Conservation (phyloP, 2,329 filamentous ascomycete genomes). For the Amylocarpus encephaloides region DNA sequence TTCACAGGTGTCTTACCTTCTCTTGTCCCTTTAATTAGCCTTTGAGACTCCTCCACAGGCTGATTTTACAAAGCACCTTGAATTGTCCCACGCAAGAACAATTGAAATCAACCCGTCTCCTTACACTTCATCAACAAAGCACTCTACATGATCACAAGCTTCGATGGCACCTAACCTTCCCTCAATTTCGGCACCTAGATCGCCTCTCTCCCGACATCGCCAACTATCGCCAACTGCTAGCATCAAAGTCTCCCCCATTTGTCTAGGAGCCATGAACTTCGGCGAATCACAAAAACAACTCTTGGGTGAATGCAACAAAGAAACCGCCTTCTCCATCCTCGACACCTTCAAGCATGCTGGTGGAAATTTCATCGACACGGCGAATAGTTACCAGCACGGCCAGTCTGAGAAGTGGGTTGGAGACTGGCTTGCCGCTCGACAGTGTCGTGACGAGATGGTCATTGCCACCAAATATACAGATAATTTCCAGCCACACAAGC, state of each 20-base stretch:
- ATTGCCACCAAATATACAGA: conserved; percentile 46
- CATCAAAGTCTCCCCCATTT: not conserved
- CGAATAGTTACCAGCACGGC: conserved; percentile 49
- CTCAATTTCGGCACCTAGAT: too few species aligned
- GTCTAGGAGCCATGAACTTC: not conserved
- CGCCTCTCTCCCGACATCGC: not conserved
- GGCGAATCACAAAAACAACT: not conserved
- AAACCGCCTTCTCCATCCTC: conserved; percentile 47
- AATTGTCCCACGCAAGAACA: too few species aligned
- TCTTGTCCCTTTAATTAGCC: too few species aligned
- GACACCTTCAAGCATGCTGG: conserved; percentile 48
- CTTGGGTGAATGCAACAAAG: conserved; percentile 47
- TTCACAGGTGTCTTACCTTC: too few species aligned
- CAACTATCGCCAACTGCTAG: not conserved
- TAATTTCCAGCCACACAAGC: not conserved
- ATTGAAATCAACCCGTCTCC: too few species aligned
- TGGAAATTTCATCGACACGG: conserved; percentile 61
- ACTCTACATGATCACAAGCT: too few species aligned
- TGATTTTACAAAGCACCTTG: too few species aligned
- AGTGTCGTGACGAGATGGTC: conserved; percentile 45
- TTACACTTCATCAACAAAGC: too few species aligned
- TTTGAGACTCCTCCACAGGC: too few species aligned
- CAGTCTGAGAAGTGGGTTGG: conserved; percentile 30
- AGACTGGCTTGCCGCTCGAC: conserved; percentile 46
- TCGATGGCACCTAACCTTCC: too few species aligned